phyloP scores from a whole-genome alignment of 2,329 filamentous ascomycete genomes.

The Scedosporium apiospermum region DNA sequence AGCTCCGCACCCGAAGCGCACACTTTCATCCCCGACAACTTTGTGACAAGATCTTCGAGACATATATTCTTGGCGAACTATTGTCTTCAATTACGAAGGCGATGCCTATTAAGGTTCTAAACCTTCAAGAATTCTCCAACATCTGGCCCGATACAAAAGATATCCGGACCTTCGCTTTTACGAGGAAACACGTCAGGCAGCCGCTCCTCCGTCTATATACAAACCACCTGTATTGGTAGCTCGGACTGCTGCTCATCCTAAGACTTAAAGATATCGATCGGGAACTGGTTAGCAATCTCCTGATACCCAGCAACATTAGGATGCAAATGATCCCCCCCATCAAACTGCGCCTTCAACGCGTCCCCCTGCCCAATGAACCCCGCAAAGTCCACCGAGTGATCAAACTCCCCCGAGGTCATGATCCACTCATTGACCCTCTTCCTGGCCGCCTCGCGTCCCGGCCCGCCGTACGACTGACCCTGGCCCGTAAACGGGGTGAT shows the following conservation, averaged over 20 bases:
- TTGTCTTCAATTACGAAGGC: too few relatives aligned
- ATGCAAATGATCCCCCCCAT: constrained; percentile 58
- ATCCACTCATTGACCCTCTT: constrained; percentile 54
- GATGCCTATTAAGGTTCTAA: too few relatives aligned
- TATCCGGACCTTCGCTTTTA: too few relatives aligned
- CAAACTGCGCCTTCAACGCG: constrained; percentile 38
- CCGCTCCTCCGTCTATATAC: not conserved
- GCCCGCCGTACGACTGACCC: constrained; percentile 44
- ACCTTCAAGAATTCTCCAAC: too few relatives aligned
- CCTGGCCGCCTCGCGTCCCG: constrained; percentile 45
- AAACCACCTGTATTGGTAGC: not conserved
- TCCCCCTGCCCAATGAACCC: constrained; percentile 40
- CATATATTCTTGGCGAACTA: too few relatives aligned
- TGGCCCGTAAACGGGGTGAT: constrained; percentile 52
- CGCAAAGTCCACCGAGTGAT: constrained; percentile 55
- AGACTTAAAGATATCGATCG: constrained; percentile 40
- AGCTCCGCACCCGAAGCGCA: not conserved
- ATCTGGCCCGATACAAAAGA: too few relatives aligned
- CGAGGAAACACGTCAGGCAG: too few relatives aligned
- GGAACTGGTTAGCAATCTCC: constrained; percentile 48
- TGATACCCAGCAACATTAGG: constrained; percentile 51
- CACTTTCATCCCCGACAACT: not conserved
- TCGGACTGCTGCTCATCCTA: not conserved
- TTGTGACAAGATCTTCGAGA: too few relatives aligned
- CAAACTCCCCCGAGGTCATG: constrained; percentile 43